Base-by-base conservation (phyloP, 345 rosid species). In the Aquilaria sinensis region DNA sequence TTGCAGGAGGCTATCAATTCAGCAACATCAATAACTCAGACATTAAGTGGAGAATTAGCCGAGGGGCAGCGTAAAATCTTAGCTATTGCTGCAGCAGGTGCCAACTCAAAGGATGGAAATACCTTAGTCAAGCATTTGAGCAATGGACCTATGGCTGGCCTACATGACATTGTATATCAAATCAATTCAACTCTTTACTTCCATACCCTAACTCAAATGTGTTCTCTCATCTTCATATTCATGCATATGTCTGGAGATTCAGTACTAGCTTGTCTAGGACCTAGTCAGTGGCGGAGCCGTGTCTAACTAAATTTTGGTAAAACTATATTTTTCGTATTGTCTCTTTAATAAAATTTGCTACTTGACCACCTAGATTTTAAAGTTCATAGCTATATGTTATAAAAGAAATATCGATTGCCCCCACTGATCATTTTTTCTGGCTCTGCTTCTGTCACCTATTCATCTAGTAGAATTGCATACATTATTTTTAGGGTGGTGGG, bases 1-100 rank as follows among this genome's bases (percentile, higher is more conserved):
- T 54, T 74, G 63, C 80, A 85, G 90, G 90, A 85, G 34, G 76
- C 79, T 50, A 72, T 85, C 49, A 80, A 69, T 67, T 74, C 90
- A 12, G 84, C 80, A 63, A 76, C 87, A 33, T 74, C 90, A 12
- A 62, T 78, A 47, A 58, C 87, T 48, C 79, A 71, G 68, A 74
- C 80, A 52, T 69, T 82, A 63, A 78, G 79, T 51, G 87, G 83
- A 66, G 90, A 85, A 58, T 62, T 82, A 67, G 80, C 85, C 62
- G 90, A 82, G 55, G 79, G 73, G 47, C 87, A 82, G 64, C 78
- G 83, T 29, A 78, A 80, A 75, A 72, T 82, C 63, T 62, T 82
- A 60, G 87, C 85, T 66, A 58, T 82, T 53, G 85, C 80, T 57
- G 81, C 75, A 68, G 88, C 83, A n/a, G 80, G 81, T 29, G 72